Base-by-base conservation (phyloP, 805 yeast species). In the Wickerhamomyces alni region DNA sequence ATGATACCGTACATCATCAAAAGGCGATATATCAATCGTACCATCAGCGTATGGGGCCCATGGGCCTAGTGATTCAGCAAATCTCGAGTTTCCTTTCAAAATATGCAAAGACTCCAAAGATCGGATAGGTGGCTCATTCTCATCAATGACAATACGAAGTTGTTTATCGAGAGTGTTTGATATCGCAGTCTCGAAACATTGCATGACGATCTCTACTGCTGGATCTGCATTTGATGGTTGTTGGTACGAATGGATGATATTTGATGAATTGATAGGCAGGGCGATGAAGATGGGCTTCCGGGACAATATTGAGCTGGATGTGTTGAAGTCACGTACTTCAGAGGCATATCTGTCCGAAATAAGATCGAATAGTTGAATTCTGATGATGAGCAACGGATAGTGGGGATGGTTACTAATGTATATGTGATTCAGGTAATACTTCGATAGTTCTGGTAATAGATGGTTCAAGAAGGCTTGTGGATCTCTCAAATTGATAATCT, bases 41-140 rank as follows among this genome's bases (percentile, higher is more conserved):
- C 77, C 78, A 47, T 79, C 77, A 0, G 94, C 91, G 56, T 83
- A 86, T 0, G 81, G 74, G 0, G 75, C 55, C 94, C 94, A 86
- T 8, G 75, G 67, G 0, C 91, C 95, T 39, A 81, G 52, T 9
- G 88, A 69, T 22, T 72, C 63, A 1, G 81, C 69, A 48, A 74
- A 74, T 38, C 89, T 61, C 1, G 88, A 77, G 17, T 69, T 70
- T 3, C 89, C 88, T 40, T 74, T 69, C 12, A 80, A 51, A 2
- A 79, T 64, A 45, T 72, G 77, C 65, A 78, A 73, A 1, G 82
- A 65, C 30, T 74, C 75, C 29, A 82, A 55, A 2, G 80, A 74
- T 41, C 55, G 58, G 18, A 65, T 66, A 12, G 48, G 41, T 1
- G 36, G 30, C 32, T 52, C 53, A 35, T 56, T 59, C 17, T 43